Conservation (phyloP, 352 stramenopile genomes). For the Globisporangium carolinianum region DNA sequence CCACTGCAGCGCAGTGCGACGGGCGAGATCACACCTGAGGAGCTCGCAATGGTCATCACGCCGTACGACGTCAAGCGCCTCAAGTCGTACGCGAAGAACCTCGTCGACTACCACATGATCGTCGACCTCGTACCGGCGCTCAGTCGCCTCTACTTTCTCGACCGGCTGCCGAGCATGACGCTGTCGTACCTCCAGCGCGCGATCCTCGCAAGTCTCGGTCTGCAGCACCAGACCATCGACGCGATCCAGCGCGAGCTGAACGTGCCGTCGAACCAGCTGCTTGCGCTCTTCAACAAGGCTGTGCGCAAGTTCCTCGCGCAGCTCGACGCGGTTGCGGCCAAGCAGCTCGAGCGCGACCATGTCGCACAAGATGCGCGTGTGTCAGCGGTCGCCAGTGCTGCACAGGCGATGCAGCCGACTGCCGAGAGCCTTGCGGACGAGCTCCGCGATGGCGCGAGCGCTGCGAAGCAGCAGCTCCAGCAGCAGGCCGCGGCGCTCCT, state of each 20-base stretch:
- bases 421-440: slow-evolving; percentile 79
- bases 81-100: slow-evolving; percentile 97
- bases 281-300: slow-evolving; percentile 98
- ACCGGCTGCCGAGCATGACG: slow-evolving; percentile 88
- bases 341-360: slow-evolving; percentile 81
- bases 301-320: slow-evolving; percentile 86
- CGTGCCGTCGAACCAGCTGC: slow-evolving; percentile 92
- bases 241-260: slow-evolving; percentile 91
- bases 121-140: slow-evolving; percentile 95
- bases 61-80: slow-evolving; percentile 97
- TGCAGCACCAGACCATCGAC: slow-evolving; percentile 93
- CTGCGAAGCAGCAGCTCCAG: slow-evolving; percentile 80
- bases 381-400: slow-evolving; percentile 33
- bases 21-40: slow-evolving; percentile 71
- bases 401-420: slow-evolving; percentile 78
- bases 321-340: slow-evolving; percentile 73
- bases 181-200: slow-evolving; percentile 95
- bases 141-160: slow-evolving; percentile 94
- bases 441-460: slow-evolving; percentile 58
- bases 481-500: slow-evolving; percentile 47
- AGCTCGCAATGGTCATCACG: slow-evolving; percentile 93
- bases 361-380: slow-evolving; percentile 69
- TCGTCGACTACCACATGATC: slow-evolving; percentile 99
- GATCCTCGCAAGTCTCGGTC: slow-evolving; percentile 93
- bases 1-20: slow-evolving; percentile 55